These are phyloP conservation scores for Hydnomerulius pinastri DNA, from an alignment of 768 basidiomycete genomes.

Conservation along the genomic window DNA sequence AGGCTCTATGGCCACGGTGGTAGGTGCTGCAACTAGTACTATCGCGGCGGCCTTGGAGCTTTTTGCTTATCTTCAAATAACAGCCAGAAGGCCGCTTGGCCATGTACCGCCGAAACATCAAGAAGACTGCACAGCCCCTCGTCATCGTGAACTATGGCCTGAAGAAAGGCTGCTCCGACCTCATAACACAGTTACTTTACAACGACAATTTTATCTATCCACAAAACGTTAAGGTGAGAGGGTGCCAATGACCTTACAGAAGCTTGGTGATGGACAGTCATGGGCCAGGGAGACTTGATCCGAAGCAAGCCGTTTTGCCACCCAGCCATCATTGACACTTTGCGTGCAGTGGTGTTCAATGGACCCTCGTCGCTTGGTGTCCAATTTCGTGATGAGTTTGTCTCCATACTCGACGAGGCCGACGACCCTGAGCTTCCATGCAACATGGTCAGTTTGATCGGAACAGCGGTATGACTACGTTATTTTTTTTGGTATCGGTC, in stretches of 20 bases:
- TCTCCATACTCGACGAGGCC: neutral
- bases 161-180: neutral
- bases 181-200: neutral
- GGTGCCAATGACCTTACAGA: no score
- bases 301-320: neutral
- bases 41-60: no score
- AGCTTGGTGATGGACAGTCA: neutral
- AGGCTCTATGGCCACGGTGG: neutral
- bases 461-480: neutral
- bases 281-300: neutral
- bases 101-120: neutral
- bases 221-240: neutral
- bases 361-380: neutral
- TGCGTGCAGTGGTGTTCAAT: neutral
- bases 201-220: neutral
- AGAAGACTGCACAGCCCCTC: neutral
- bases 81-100: neutral
- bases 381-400: neutral
- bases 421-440: constrained; percentile 1
- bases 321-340: neutral
- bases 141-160: neutral
- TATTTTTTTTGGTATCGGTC: neutral
- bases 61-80: neutral
- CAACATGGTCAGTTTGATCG: neutral
- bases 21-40: neutral